These are phyloP conservation scores for Prunus mume DNA, from an alignment of 306 rosid genomes.

Conservation along the genomic window DNA sequence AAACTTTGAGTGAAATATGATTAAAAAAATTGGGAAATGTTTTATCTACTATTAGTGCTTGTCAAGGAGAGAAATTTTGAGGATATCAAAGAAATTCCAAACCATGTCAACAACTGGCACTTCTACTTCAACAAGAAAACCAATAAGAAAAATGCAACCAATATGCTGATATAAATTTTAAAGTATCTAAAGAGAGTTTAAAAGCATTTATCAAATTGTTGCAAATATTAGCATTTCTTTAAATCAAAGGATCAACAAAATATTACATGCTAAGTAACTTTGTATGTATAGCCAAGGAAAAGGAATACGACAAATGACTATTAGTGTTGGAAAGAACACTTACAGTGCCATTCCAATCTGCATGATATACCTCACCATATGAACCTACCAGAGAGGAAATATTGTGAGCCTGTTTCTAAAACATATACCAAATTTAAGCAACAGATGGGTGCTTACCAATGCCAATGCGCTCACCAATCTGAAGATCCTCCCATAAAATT, in stretches of 20 bases:
- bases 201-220: not conserved
- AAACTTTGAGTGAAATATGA: not conserved
- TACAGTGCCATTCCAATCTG: constrained; percentile 93
- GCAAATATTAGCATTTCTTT: constrained; percentile 12
- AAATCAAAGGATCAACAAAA: not conserved
- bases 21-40: not conserved
- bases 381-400: constrained; percentile 45
- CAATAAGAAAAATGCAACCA: not conserved
- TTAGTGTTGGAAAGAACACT: constrained; percentile 35
- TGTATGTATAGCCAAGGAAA: not conserved
- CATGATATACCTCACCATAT: constrained; percentile 88
- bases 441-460: constrained; percentile 60
- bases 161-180: not conserved
- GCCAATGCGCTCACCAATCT: constrained; percentile 97
- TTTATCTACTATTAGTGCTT: not conserved
- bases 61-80: not conserved
- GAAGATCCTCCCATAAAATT: constrained; percentile 95
- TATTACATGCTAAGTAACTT: not conserved
- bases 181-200: not conserved
- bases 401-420: not conserved
- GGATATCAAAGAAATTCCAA: not conserved
- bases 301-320: not conserved
- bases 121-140: not conserved
- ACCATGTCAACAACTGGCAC: not conserved
- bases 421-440: not conserved